Evolutionary conservation across 2,329 filamentous ascomycete genomes (phyloP).

Genomic region (Colletotrichum orbiculare): DNA sequence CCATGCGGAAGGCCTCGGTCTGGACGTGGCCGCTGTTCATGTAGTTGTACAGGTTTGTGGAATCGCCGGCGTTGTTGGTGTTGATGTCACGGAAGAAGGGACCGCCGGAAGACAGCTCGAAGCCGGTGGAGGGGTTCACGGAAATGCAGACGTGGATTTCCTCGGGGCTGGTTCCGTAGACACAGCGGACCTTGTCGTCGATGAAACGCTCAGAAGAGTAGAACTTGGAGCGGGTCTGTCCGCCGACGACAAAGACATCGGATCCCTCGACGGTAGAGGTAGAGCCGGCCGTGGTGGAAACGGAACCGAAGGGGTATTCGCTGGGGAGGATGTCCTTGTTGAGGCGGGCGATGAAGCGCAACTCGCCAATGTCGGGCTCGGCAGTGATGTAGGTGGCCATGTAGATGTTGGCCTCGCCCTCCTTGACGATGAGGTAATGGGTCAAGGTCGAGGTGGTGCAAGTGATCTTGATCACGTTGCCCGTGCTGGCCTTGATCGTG

Average conservation of each 20-base stretch:
- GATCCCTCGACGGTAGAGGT: conserved; percentile 66
- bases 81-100: conserved; percentile 76
- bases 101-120: conserved; percentile 71
- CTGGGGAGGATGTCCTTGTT: conserved; percentile 60
- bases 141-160: conserved; percentile 71
- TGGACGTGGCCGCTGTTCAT: conserved; percentile 75
- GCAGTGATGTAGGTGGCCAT: conserved; percentile 72
- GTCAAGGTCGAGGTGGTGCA: conserved; percentile 70
- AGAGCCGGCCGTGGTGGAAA: conserved; percentile 65
- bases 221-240: conserved; percentile 76
- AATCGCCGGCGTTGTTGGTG: conserved; percentile 69
- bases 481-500: conserved; percentile 44
- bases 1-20: conserved; percentile 70
- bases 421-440: conserved; percentile 71
- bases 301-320: conserved; percentile 64
- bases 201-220: conserved; percentile 77
- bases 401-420: conserved; percentile 69
- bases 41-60: conserved; percentile 72
- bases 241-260: conserved; percentile 68
- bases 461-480: conserved; percentile 69
- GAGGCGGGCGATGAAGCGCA: conserved; percentile 73
- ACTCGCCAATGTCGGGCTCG: conserved; percentile 66
- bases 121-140: conserved; percentile 55
- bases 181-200: conserved; percentile 73
- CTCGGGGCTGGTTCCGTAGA: conserved; percentile 58